Evolutionary conservation across 2,329 filamentous ascomycete genomes (phyloP).

Genomic region (Plenodomus lindquistii): DNA sequence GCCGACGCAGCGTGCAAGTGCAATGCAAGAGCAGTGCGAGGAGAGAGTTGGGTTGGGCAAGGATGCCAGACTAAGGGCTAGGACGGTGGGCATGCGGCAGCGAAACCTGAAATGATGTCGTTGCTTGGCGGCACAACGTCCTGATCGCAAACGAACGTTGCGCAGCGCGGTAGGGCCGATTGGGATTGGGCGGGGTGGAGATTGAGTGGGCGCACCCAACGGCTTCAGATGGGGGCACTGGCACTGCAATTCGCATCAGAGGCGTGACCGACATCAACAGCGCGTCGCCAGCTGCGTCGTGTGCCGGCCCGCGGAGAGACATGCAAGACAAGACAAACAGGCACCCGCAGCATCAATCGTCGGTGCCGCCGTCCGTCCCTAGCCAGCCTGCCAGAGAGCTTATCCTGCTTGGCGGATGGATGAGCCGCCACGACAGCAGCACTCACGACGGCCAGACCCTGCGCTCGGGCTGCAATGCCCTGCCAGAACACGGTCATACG

Average conservation of each 20-base stretch:
- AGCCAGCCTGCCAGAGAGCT: constrained; percentile 21
- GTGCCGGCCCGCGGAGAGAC: constrained; percentile 1
- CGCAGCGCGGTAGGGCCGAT: constrained; percentile 22
- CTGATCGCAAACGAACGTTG: constrained; percentile 16
- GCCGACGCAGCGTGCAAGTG: constrained; percentile 2
- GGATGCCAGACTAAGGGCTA: neutral
- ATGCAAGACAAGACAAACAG: constrained; percentile 3
- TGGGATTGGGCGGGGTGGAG: constrained; percentile 13
- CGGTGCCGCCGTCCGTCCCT: constrained; percentile 18
- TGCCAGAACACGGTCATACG: neutral
- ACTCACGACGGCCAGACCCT: constrained; percentile 5
- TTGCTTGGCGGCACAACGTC: constrained; percentile 21
- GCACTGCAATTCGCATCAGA: no score
- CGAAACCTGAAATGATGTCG: constrained; percentile 28
- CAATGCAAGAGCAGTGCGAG: no score
- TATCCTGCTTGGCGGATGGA: constrained; percentile 15
- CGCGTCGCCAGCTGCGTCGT: constrained; percentile 1
- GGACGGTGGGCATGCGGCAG: constrained; percentile 10
- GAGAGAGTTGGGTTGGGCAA: neutral
- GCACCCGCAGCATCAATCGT: constrained; percentile 12
- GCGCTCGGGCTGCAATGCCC: constrained; percentile 1
- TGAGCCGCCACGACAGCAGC: constrained; percentile 14
- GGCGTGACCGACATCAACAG: constrained; percentile 4
- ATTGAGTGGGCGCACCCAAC: constrained; percentile 7
- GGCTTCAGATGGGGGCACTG: constrained; percentile 16